Conservation (phyloP, 495 filamentous ascomycete genomes). For the Alectoria sarmentosa region DNA sequence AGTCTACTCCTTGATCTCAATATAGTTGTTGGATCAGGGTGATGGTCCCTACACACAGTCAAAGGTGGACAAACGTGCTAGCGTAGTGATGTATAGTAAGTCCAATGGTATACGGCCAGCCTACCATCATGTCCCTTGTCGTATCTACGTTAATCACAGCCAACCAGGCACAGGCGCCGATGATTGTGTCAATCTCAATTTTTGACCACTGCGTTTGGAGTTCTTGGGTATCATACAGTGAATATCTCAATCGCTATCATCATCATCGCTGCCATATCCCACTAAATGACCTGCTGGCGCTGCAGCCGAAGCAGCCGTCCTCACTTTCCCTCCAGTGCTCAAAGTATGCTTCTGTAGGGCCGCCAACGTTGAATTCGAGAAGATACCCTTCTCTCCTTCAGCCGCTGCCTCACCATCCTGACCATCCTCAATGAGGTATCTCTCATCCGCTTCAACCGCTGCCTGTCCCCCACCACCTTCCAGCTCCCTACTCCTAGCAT, state of each 20-base stretch:
- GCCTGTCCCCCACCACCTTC: conserved; percentile 41
- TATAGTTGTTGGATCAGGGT: not conserved
- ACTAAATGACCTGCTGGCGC: conserved; percentile 64
- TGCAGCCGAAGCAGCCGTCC: conserved; percentile 40
- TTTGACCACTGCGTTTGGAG: not conserved
- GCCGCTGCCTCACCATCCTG: conserved; percentile 11
- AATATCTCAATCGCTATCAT: conserved; percentile 54
- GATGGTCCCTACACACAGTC: too few species aligned
- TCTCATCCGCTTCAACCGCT: conserved; percentile 34
- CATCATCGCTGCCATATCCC: conserved; percentile 86
- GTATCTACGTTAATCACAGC: not conserved
- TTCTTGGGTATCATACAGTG: conserved; percentile 6
- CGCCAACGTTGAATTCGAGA: conserved; percentile 72
- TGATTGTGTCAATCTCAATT: not conserved
- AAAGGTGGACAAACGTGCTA: not conserved
- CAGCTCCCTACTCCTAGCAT: conserved; percentile 53
- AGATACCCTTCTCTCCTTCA: conserved; percentile 52
- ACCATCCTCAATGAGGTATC: conserved; percentile 39
- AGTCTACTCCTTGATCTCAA: not conserved
- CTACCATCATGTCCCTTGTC: not conserved
- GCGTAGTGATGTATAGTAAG: too few species aligned
- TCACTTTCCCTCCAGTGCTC: conserved; percentile 28
- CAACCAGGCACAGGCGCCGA: not conserved
- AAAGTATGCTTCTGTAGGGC: conserved; percentile 50
- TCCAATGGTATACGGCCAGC: not conserved